Evolutionary conservation across 1,284 basidiomycete genomes (phyloP).

Genomic region (Clitocybe nebularis): DNA sequence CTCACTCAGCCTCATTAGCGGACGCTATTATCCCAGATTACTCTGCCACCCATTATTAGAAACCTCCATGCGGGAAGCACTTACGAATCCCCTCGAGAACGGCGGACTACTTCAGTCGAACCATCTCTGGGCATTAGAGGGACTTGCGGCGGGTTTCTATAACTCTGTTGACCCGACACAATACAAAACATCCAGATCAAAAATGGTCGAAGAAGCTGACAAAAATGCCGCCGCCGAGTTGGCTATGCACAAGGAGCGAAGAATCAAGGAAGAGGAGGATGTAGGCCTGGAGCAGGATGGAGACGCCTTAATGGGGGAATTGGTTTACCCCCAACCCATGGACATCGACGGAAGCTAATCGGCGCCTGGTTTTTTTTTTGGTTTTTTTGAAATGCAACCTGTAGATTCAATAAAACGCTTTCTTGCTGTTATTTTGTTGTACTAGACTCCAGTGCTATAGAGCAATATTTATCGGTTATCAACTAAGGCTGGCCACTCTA

Average conservation of each 20-base stretch:
- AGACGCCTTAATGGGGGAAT: slow-evolving; percentile 16
- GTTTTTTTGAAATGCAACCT: too few relatives aligned
- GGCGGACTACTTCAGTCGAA: slow-evolving; percentile 36
- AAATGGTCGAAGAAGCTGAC: slow-evolving; percentile 60
- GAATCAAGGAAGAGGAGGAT: slow-evolving; percentile 29
- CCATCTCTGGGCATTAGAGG: slow-evolving; percentile 64
- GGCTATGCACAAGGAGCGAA: slow-evolving; percentile 29
- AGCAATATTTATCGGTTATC: too few relatives aligned
- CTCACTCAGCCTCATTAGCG: slow-evolving; percentile 62
- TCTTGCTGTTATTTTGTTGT: too few relatives aligned
- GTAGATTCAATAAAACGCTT: too few relatives aligned
- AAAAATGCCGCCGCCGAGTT: slow-evolving; percentile 40
- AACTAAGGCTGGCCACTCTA: too few relatives aligned
- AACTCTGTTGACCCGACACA: slow-evolving; percentile 61
- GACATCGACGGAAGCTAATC: slow-evolving; percentile 25
- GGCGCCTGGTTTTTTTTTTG: not conserved
- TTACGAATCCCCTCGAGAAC: slow-evolving; percentile 24
- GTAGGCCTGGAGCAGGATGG: slow-evolving; percentile 22
- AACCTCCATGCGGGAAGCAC: slow-evolving; percentile 34
- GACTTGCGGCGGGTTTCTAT: slow-evolving; percentile 55
- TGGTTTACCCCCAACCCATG: slow-evolving; percentile 26
- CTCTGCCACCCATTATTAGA: slow-evolving; percentile 57
- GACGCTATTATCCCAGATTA: slow-evolving; percentile 71
- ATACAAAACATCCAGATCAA: slow-evolving; percentile 45
- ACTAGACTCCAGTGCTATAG: too few relatives aligned